phyloP scores from a whole-genome alignment of 1,284 basidiomycete genomes.

The Cystobasidium sp. region DNA sequence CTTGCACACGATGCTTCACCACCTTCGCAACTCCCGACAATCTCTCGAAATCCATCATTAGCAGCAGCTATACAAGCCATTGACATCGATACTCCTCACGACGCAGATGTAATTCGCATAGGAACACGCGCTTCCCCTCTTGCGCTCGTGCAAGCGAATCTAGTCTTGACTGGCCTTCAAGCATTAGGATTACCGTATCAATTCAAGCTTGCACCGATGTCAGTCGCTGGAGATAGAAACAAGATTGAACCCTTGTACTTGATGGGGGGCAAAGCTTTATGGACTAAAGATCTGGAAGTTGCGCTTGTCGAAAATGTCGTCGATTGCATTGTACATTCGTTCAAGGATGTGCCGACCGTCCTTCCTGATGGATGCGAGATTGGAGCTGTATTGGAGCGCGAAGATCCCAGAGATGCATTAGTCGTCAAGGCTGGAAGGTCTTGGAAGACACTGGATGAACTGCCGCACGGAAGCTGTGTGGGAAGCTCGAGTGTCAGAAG shows the following conservation, averaged over 20 bases:
- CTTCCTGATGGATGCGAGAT: constrained; percentile 84
- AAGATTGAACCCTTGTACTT: constrained; percentile 67
- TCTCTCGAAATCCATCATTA: constrained; percentile 34
- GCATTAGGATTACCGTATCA: constrained; percentile 63
- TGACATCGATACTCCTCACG: constrained; percentile 27
- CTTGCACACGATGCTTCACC: constrained; percentile 45
- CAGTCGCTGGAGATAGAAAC: constrained; percentile 89
- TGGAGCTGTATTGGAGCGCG: constrained; percentile 82
- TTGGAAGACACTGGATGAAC: constrained; percentile 78
- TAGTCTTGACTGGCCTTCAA: constrained; percentile 66
- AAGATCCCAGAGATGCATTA: constrained; percentile 86
- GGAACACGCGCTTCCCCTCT: constrained; percentile 85
- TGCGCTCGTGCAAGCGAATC: constrained; percentile 82
- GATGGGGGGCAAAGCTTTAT: constrained; percentile 72
- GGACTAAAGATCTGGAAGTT: constrained; percentile 94
- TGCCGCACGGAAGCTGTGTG: constrained; percentile 85
- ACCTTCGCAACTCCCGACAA: constrained; percentile 3
- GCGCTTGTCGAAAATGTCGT: constrained; percentile 72
- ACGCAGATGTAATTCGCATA: constrained; percentile 55
- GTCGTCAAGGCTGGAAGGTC: constrained; percentile 78
- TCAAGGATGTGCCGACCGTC: constrained; percentile 92
- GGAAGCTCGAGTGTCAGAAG: constrained; percentile 93
- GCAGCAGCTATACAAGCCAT: constrained; percentile 29
- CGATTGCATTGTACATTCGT: constrained; percentile 90
- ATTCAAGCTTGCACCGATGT: constrained; percentile 73